Evolutionary conservation across 331 rosid species (phyloP).

Genomic region (Arachis monticola): DNA sequence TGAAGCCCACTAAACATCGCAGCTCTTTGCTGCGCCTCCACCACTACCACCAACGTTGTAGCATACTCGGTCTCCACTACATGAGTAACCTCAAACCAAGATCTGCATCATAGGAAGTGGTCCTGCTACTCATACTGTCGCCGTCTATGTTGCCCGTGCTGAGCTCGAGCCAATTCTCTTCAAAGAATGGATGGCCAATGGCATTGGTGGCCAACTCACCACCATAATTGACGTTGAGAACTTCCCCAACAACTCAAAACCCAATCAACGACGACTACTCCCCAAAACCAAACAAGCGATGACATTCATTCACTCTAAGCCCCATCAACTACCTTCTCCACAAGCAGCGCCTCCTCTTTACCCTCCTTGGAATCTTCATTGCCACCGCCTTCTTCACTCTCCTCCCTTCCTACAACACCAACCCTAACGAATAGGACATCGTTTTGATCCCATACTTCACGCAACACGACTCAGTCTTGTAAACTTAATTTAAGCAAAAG

Average conservation of each 20-base stretch:
- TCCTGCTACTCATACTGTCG: conserved; percentile 89
- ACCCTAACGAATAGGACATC: neutral
- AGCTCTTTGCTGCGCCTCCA: conserved; percentile 2
- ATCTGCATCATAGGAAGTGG: conserved; percentile 90
- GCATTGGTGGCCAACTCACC: conserved; percentile 92
- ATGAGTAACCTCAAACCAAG: conserved; percentile 58
- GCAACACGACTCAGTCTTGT: conserved; percentile 24
- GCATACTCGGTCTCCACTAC: conserved; percentile 26
- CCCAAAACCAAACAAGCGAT: conserved; percentile 77
- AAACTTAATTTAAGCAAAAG: too few species aligned
- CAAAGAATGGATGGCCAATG: conserved; percentile 95
- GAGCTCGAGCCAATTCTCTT: conserved; percentile 88
- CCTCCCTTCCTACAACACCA: neutral
- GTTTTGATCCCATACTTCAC: conserved; percentile 41
- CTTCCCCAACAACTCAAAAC: conserved; percentile 54
- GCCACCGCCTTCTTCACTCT: conserved; percentile 69
- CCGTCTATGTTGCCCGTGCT: conserved; percentile 80
- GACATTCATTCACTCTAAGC: conserved; percentile 61
- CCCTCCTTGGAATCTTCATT: conserved; percentile 72
- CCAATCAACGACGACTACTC: conserved; percentile 64
- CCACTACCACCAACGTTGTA: conserved; percentile 2
- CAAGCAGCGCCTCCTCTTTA: conserved; percentile 76
- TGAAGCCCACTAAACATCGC: neutral
- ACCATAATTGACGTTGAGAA: conserved; percentile 88
- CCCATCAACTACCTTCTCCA: conserved; percentile 82